Percentiles rank a stretch among this genome's conserved stretches.
Evolutionary conservation across 2,329 filamentous ascomycete species (phyloP).

Genomic region (Zarea fungicola): DNA sequence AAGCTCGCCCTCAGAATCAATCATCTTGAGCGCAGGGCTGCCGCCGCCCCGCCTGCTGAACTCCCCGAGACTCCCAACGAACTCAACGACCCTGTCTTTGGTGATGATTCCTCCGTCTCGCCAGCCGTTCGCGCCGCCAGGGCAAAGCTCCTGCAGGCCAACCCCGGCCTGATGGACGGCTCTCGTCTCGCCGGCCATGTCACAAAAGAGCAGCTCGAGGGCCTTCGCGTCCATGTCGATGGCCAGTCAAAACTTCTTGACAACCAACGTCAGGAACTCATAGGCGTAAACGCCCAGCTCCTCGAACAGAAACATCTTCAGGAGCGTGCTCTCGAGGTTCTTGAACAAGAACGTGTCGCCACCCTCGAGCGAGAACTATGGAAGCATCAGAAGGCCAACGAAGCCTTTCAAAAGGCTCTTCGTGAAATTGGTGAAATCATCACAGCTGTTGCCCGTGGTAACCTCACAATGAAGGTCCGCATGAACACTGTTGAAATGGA

Average conservation of each 20-base stretch:
- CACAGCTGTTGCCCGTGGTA: constrained; percentile 90
- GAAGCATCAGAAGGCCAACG: constrained; percentile 97
- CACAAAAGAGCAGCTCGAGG: constrained; percentile 77
- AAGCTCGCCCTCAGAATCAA: constrained; percentile 74
- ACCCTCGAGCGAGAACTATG: constrained; percentile 87
- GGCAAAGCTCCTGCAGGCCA: constrained; percentile 42
- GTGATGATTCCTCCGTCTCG: constrained; percentile 44
- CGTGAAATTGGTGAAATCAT: constrained; percentile 97
- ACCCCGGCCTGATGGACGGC: constrained; percentile 35
- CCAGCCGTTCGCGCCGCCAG: constrained; percentile 32
- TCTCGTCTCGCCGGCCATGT: constrained; percentile 44
- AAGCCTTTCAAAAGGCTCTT: constrained; percentile 95
- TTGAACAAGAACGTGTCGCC: constrained; percentile 83
- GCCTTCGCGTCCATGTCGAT: constrained; percentile 84
- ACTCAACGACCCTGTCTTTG: constrained; percentile 59
- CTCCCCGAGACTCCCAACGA: constrained; percentile 82
- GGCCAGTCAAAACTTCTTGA: constrained; percentile 90
- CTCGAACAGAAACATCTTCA: constrained; percentile 81
- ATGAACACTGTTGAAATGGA: constrained; percentile 97
- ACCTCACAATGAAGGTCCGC: constrained; percentile 92
- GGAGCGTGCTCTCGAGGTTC: constrained; percentile 72
- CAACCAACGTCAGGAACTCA: constrained; percentile 79
- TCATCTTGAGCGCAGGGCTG: constrained; percentile 74
- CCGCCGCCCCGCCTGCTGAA: constrained; percentile 49
- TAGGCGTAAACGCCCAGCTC: constrained; percentile 79